These are phyloP conservation scores for Populus tomentosa DNA, from an alignment of 441 rosid genomes.

Conservation along the genomic window DNA sequence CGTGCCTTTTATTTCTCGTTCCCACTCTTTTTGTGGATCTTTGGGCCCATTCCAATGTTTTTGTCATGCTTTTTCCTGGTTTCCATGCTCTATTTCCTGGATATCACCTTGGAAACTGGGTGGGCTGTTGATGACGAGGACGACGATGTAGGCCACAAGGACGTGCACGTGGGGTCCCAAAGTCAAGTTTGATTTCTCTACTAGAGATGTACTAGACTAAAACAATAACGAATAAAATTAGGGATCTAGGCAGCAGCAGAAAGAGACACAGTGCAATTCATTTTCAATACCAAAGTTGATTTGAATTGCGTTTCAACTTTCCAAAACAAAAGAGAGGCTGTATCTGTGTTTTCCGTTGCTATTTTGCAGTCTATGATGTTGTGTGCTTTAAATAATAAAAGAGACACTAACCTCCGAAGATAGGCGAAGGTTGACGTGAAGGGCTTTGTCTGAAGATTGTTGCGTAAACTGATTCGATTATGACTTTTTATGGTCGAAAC, in stretches of 20 bases:
- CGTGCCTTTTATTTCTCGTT: too few species aligned
- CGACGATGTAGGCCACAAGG: constrained; percentile 7
- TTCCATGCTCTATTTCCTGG: constrained; percentile 60
- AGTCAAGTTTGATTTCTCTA: background rate
- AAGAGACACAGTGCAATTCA: background rate
- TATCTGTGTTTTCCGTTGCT: background rate
- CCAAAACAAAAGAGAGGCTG: too few species aligned
- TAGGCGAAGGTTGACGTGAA: too few species aligned
- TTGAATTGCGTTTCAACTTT: background rate
- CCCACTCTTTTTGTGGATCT: constrained; percentile 69
- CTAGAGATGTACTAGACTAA: background rate
- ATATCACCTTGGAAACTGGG: constrained; percentile 43
- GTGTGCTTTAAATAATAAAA: too few species aligned
- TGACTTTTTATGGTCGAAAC: too few species aligned
- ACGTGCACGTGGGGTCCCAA: constrained; percentile 12
- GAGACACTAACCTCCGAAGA: too few species aligned
- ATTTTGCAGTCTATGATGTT: too few species aligned
- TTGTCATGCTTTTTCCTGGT: constrained; percentile 52
- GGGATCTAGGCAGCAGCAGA: background rate
- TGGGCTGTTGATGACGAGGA: constrained; percentile 27
- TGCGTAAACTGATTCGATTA: too few species aligned
- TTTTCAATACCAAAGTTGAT: constrained; percentile 26
- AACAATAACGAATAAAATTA: too few species aligned
- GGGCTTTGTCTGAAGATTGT: too few species aligned
- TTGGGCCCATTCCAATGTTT: constrained; percentile 86